A percentile compares a stretch with the other conserved stretches of the same genome.
These are phyloP conservation scores for Gracilaria domingensis DNA, from an alignment of 23 red algal species.

Conservation along the genomic window DNA sequence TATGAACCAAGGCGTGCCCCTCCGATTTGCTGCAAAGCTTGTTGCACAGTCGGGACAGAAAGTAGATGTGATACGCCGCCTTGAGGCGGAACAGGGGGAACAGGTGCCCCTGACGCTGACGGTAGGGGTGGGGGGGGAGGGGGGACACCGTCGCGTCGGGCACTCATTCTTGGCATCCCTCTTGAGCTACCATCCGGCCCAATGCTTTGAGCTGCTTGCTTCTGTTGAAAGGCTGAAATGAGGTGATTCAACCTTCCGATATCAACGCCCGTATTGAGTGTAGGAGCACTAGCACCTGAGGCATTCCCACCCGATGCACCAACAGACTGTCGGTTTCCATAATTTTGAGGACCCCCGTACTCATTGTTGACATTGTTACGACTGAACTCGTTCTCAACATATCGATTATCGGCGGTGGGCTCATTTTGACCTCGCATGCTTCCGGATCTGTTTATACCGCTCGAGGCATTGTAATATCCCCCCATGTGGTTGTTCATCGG, in stretches of 20 bases:
- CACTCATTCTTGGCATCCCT: constrained; percentile 16
- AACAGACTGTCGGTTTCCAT: constrained; percentile 4
- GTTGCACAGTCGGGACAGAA: constrained; percentile 12
- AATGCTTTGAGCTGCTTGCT: constrained; percentile 15
- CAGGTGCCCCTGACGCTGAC: constrained; percentile 9
- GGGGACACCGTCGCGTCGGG: not conserved
- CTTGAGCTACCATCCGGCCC: not conserved
- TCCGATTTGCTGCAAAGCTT: constrained; percentile 45
- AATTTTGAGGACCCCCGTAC: constrained; percentile 13
- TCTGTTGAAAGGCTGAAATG: constrained; percentile 63
- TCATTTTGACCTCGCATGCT: constrained; percentile 10
- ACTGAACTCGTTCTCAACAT: not conserved
- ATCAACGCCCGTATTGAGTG: constrained; percentile 39
- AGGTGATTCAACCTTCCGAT: constrained; percentile 46
- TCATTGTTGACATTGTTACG: constrained; percentile 16
- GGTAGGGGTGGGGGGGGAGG: constrained; percentile 13
- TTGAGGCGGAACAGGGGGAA: not conserved
- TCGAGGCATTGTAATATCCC: constrained; percentile 10
- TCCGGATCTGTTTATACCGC: not conserved
- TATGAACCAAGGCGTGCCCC: constrained; percentile 27
- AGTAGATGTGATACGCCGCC: constrained; percentile 18
- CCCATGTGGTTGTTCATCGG: constrained; percentile 33
- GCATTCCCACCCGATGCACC: constrained; percentile 13
- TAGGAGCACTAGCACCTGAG: constrained; percentile 6
- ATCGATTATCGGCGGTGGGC: constrained; percentile 1